A percentile compares a stretch with the other conserved stretches of the same genome.
Conservation (phyloP, 2,329 filamentous ascomycete species). For the Alternaria infectoria region DNA sequence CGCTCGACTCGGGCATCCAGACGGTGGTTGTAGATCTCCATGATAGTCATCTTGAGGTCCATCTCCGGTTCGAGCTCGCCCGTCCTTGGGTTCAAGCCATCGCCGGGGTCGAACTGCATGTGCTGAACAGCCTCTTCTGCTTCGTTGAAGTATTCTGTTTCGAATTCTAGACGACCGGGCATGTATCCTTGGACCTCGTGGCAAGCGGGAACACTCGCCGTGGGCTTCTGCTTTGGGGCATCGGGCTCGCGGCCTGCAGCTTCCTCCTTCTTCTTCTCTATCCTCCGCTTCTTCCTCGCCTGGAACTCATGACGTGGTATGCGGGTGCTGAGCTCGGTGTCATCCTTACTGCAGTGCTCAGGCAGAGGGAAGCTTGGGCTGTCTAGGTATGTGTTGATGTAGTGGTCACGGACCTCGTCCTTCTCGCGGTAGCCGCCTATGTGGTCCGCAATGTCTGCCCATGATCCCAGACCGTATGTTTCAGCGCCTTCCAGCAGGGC, state of each 20-base stretch:
- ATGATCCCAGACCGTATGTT: slow-evolving; percentile 94
- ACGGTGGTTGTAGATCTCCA: slow-evolving; percentile 96
- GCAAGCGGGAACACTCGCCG: slow-evolving; percentile 91
- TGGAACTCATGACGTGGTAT: slow-evolving; percentile 94
- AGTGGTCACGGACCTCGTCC: slow-evolving; percentile 95
- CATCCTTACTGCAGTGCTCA: slow-evolving; percentile 80
- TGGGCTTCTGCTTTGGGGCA: slow-evolving; percentile 93
- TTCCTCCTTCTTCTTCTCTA: slow-evolving; percentile 87
- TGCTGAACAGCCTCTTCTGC: slow-evolving; percentile 97
- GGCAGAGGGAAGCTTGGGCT: slow-evolving; percentile 86
- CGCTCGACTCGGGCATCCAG: slow-evolving; percentile 89
- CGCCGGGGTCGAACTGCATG: slow-evolving; percentile 97
- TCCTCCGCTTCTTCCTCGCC: slow-evolving; percentile 86
- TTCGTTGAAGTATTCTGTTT: slow-evolving; percentile 97
- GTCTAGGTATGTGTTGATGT: slow-evolving; percentile 84
- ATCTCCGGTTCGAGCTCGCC: slow-evolving; percentile 93
- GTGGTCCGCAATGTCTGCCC: slow-evolving; percentile 97
- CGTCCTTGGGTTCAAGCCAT: slow-evolving; percentile 84
- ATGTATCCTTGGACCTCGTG: slow-evolving; percentile 99
- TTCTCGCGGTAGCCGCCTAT: slow-evolving; percentile 94
- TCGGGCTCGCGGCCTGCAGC: slow-evolving; percentile 83
- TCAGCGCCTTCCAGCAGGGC: slow-evolving; percentile 91
- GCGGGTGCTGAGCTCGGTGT: slow-evolving; percentile 77
- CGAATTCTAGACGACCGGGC: slow-evolving; percentile 95
- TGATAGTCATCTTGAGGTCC: slow-evolving; percentile 95